Evolutionary conservation across 176 grass and related monocot species (phyloP), one percentile per base, ranked within the genome.

Genomic region (Coix lacrymajobi): DNA sequence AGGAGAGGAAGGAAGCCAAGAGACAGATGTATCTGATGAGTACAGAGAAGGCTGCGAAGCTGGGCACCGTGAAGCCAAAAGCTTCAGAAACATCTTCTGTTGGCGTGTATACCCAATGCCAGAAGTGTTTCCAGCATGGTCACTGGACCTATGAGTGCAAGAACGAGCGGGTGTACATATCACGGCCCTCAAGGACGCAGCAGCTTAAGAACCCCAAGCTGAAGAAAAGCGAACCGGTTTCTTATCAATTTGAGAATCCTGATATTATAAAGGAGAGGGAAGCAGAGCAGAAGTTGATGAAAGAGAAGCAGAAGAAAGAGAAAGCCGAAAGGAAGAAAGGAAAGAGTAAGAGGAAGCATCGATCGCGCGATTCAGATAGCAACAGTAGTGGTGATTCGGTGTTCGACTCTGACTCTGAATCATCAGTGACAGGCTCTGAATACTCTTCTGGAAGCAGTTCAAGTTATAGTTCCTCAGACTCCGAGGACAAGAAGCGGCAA

Each of bases 71-170:
- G 87, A 96, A 86, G 85, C 56, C 67, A 33, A 93, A 93, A 61
- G 24, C 77, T 75, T 84, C 73, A 37, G 30, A 73, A 79, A 46
- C 81, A 69, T 83, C 78, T 79, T 64, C 61, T n/a, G 51, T 41
- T 79, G 80, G 85, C 48, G 62, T 69, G 41, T 71, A 85, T 82
- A 78, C 80, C 22, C 83, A 93, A 61, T 93, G 93, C 40, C 87
- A 98, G 85, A 99, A 90, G 77, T 96, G 91, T 81, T 95, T 92
- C 66, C 93, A 93, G 80, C 51, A 76, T 76, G 83, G 93, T 15
- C 93, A 98, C 31, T 95, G 89, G 96, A 93, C 91, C 24, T 93
- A 92, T 1, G 83, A 96, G 51, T 96, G 93, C 87, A 98, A 95
- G 66, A 96, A 96, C 15, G 89, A 99, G 29, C 76, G 85, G 15